Evolutionary conservation across 371 early-diverging fungal species (phyloP), one percentile per base, ranked within the genome.

Genomic region (Chytridiales sp.): DNA sequence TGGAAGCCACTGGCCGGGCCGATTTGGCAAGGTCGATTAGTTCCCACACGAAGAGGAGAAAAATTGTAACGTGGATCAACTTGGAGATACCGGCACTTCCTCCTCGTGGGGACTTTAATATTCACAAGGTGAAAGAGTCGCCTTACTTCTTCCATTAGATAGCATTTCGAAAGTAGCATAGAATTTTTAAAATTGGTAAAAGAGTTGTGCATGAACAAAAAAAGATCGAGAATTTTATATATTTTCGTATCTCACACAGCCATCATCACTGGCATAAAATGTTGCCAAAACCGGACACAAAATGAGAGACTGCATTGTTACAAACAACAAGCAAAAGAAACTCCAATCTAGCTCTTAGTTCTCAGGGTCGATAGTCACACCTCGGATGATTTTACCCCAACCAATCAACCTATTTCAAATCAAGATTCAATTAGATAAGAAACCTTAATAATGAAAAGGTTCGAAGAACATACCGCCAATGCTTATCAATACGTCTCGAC

Each of bases 401-500:
- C 99, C 99, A 75, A 98, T 97, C 72, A 98, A 83, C 76, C 93
- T 78, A 9, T 36, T 2, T 1, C 22, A 31, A 31, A 34, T 26
- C 40, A 17, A 53, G 46, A 49, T 29, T 31, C 26, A 26, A 51
- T 21, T 19, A 56, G 22, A n/a, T 11, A 15, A 13, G 29, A 58
- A 39, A 59, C 21, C 46, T 4, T 39, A 15, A 42, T 24, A 39
- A 67, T 15, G 34, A 56, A 50, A 60, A 52, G 21, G n/a, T 27
- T 21, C 17, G 40, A 4, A 32, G 26, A 47, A 57, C 83, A 73
- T 77, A 90, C 88, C 95, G 93, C 99, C 99, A 99, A 78, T 99
- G 97, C 80, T 94, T 94, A 62, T 96, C 95, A 65, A 99, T 96
- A 80, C 98, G 92, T 75, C 99, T 85, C 60, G 94, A 93, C 55